A percentile compares a stretch with the other conserved stretches of the same genome.
Conservation (phyloP, 805 yeast species). For the Starmerella ratchasimensis region DNA sequence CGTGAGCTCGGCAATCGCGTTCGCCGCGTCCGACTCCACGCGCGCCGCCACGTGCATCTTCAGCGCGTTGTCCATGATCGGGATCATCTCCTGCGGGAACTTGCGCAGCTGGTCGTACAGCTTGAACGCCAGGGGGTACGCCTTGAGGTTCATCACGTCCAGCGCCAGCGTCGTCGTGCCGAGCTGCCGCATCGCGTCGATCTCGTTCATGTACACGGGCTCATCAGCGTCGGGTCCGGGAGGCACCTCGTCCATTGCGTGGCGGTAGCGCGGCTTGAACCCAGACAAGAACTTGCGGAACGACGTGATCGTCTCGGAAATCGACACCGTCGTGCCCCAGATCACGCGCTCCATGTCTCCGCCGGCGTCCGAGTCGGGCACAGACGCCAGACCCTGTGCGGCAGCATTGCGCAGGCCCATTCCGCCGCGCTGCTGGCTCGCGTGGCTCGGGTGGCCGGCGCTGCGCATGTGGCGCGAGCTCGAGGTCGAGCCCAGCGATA, state of each 20-base stretch:
- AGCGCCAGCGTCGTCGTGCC: slow-evolving; percentile 74
- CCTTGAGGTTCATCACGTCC: slow-evolving; percentile 66
- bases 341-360: slow-evolving; percentile 74
- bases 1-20: slow-evolving; percentile 31
- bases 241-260: slow-evolving; percentile 32
- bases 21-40: slow-evolving; percentile 25
- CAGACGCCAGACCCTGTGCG: no score
- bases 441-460: slow-evolving; percentile 1
- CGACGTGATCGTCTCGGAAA: slow-evolving; percentile 67
- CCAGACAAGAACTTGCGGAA: slow-evolving; percentile 75
- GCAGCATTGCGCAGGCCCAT: no score
- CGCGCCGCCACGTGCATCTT: slow-evolving; percentile 65
- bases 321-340: slow-evolving; percentile 97
- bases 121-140: slow-evolving; percentile 62
- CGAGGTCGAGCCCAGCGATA: no score
- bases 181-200: slow-evolving; percentile 59
- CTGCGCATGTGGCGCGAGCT: no score
- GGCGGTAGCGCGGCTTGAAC: slow-evolving; percentile 66
- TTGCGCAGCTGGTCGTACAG: slow-evolving; percentile 74
- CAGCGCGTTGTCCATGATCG: slow-evolving; percentile 93
- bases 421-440: slow-evolving; percentile 14
- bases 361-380: no score
- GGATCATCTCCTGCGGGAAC: slow-evolving; percentile 93
- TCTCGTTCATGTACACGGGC: slow-evolving; percentile 55
- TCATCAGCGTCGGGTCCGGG: slow-evolving; percentile 41